Conservation (phyloP, 2,329 filamentous ascomycete species). For the Hypoxylon sp. region DNA sequence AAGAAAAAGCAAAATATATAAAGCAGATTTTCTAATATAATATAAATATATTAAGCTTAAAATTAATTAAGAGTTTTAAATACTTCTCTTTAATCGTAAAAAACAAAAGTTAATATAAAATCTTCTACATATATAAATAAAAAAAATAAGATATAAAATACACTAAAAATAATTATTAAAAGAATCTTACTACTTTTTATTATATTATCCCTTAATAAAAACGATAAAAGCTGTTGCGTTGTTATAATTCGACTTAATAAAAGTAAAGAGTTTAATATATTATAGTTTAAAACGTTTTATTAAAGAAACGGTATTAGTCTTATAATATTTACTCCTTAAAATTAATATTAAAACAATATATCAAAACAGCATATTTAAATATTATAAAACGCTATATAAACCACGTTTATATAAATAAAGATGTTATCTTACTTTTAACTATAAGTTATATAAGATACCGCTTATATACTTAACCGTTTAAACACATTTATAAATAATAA, state of each 20-base stretch:
- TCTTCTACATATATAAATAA: neutral
- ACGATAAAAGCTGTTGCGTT: neutral
- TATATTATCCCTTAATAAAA: neutral
- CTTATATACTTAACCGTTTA: neutral
- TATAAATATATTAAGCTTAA: neutral
- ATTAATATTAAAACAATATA: slow-evolving; percentile 1
- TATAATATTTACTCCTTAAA: neutral
- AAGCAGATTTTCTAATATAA: neutral
- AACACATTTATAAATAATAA: neutral
- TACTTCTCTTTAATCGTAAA: neutral
- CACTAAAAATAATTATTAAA: neutral
- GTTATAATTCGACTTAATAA: neutral
- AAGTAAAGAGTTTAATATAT: neutral
- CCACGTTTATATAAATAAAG: neutral
- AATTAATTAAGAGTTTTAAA: neutral
- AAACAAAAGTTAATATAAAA: neutral
- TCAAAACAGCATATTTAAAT: neutral
- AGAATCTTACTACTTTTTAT: neutral
- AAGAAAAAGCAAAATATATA: neutral
- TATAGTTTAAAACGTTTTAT: neutral
- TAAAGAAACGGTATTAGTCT: neutral
- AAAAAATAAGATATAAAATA: neutral
- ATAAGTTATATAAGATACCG: neutral
- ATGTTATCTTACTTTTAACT: neutral
- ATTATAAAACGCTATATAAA: neutral